These are phyloP conservation scores for Conoideocrella luteorostrata DNA, from an alignment of 2,329 filamentous ascomycete species.

Conservation along the genomic window DNA sequence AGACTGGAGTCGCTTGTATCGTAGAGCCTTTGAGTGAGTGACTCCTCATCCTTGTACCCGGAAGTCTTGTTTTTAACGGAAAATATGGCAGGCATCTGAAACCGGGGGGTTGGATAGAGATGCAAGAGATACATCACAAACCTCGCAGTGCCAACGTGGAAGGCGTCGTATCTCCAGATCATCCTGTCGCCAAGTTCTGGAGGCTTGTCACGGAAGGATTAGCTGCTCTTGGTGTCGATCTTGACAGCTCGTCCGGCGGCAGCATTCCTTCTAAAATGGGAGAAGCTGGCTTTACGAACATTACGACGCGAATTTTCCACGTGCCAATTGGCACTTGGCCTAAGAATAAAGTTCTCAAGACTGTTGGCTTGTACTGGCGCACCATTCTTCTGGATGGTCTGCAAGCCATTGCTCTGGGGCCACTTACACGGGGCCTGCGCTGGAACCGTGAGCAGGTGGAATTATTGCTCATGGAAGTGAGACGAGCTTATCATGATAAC, in stretches of 20 bases:
- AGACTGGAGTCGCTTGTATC: slow-evolving; percentile 46
- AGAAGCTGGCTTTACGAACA: slow-evolving; percentile 45
- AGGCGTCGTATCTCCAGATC: slow-evolving; percentile 28
- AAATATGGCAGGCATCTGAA: slow-evolving; percentile 36
- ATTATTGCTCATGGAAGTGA: slow-evolving; percentile 40
- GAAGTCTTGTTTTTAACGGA: neutral
- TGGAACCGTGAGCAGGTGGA: slow-evolving; percentile 44
- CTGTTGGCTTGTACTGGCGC: slow-evolving; percentile 45
- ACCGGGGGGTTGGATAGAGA: slow-evolving; percentile 49
- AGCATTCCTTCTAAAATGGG: slow-evolving; percentile 38
- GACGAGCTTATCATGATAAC: slow-evolving; percentile 41
- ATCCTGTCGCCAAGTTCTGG: slow-evolving; percentile 42
- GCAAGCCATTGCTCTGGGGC: slow-evolving; percentile 45
- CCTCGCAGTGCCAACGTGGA: slow-evolving; percentile 37
- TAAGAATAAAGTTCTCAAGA: slow-evolving; percentile 43
- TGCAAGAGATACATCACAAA: slow-evolving; percentile 47
- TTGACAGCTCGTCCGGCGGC: slow-evolving; percentile 35
- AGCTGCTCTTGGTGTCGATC: slow-evolving; percentile 37
- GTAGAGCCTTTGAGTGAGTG: slow-evolving; percentile 39
- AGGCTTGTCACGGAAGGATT: slow-evolving; percentile 37
- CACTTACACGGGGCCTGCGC: slow-evolving; percentile 41
- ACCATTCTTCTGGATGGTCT: slow-evolving; percentile 43
- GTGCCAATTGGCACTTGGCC: slow-evolving; percentile 51
- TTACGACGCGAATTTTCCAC: slow-evolving; percentile 42
- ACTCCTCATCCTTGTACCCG: neutral